Evolutionary conservation across 1,284 basidiomycete species (phyloP), one percentile per base, ranked within the genome.

Genomic region (Termitomyces sp.): DNA sequence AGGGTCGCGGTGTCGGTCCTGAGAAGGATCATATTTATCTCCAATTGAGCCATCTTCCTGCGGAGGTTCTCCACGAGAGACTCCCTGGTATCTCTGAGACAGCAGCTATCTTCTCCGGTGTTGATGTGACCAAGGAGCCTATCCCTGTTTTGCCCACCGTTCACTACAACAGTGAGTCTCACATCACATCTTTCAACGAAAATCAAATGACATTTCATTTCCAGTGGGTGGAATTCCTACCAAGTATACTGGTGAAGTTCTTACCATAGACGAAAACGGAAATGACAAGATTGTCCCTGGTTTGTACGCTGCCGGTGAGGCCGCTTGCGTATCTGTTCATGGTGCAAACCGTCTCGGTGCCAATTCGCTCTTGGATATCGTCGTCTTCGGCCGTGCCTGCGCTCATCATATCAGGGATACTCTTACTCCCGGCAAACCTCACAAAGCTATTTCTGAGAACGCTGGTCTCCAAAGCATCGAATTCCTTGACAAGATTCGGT

Each of bases 71-170:
- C 58, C 94, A 94, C 73, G 96, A 99, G 75, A 89, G 97, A 70
- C 81, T 99, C 46, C 97, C 97, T 60, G 97, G 97, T 84, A 99
- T 99, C 70, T 99, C 97, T 52, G 97, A 99, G 81, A 99, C 97
- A 10, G 97, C 97, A 36, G 91, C 96, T 61, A 99, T 99, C 69
- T 99, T 99, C 78, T 86, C 94, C 67, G 97, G 97, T 74, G 97
- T 99, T 62, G 97, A 99, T 73, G 97, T 99, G 60, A 99, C 97
- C 62, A 99, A 99, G 80, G 96, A 99, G 73, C 97, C 97, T 50
- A 98, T 98, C 66, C 94, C 94, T 53, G 97, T 99, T 38, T 73
- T 98, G 61, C 95, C 94, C 43, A 98, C 94, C 44, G 94, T 96
- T 46, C 93, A 97, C 73, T 96, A 96, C 75, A 96, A 95, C 72